Percentiles rank a stretch among this genome's conserved stretches.
phyloP scores from a whole-genome alignment of 83 land plant species.

The Picea abies region DNA sequence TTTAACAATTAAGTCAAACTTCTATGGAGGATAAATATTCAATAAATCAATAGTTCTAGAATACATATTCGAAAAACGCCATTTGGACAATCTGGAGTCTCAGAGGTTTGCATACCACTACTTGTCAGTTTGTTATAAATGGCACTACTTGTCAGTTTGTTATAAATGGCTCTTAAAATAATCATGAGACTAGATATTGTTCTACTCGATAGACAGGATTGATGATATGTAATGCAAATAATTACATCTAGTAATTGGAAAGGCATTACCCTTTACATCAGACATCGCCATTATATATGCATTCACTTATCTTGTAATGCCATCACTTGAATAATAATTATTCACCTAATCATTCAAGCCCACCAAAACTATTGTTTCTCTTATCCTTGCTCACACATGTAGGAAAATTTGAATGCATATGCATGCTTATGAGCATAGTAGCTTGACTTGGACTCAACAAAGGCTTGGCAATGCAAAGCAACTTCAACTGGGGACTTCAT shows the following conservation, averaged over 20 bases:
- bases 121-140: not conserved
- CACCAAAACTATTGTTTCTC: not conserved
- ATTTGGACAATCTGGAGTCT: not conserved
- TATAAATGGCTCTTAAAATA: not conserved
- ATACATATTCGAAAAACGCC: not conserved
- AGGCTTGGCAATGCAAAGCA: too few relatives aligned
- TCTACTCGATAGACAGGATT: not conserved
- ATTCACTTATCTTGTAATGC: not conserved
- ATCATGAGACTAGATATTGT: not conserved
- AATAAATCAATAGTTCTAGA: not conserved
- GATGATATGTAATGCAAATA: not conserved
- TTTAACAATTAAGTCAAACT: too few relatives aligned
- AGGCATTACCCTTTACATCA: not conserved
- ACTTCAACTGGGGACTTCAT: too few relatives aligned
- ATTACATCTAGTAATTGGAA: not conserved
- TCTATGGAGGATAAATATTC: too few relatives aligned
- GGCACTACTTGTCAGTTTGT: not conserved
- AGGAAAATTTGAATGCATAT: not conserved
- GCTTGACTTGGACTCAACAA: too few relatives aligned
- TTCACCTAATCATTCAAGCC: not conserved
- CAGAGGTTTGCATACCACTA: not conserved
- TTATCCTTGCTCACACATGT: not conserved
- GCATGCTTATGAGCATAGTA: too few relatives aligned
- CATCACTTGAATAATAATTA: not conserved
- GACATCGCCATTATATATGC: too few relatives aligned